phyloP scores from a whole-genome alignment of 192 early-diverging fungal genomes.

The Rhizoclosmatium sp. region DNA sequence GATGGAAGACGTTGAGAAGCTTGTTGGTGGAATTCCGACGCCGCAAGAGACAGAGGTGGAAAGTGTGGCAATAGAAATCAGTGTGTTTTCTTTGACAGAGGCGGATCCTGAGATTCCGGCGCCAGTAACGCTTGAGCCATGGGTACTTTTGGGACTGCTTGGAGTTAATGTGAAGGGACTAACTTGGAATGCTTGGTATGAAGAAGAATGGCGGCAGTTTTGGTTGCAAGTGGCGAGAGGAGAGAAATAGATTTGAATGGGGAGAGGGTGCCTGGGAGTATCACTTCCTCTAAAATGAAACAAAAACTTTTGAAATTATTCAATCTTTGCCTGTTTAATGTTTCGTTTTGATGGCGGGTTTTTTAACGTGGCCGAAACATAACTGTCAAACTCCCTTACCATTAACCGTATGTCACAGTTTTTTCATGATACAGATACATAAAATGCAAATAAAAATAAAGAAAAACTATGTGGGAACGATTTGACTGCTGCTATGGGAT shows the following conservation, averaged over 20 bases:
- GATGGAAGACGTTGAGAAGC: not conserved
- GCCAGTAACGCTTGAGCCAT: slow-evolving; percentile 3
- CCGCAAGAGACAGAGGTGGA: not conserved
- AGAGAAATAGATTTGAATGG: not conserved
- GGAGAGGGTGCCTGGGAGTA: too few relatives aligned
- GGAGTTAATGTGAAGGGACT: slow-evolving; percentile 8
- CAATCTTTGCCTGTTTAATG: too few relatives aligned
- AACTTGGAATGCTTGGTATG: slow-evolving; percentile 5
- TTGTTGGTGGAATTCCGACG: not conserved
- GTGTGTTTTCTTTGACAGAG: slow-evolving; percentile 9
- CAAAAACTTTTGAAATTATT: too few relatives aligned
- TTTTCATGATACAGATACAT: too few relatives aligned
- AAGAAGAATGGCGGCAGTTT: slow-evolving; percentile 14
- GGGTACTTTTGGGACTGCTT: slow-evolving; percentile 8
- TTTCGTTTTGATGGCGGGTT: too few relatives aligned
- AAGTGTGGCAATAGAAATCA: slow-evolving; percentile 10
- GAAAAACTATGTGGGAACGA: too few relatives aligned
- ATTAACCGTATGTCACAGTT: too few relatives aligned
- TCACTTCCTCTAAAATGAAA: too few relatives aligned
- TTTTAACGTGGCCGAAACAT: too few relatives aligned
- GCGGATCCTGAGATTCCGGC: not conserved
- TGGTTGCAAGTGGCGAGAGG: not conserved
- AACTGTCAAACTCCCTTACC: too few relatives aligned
- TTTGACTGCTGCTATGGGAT: too few relatives aligned
- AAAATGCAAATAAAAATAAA: too few relatives aligned